These are phyloP conservation scores for Aspergillus homomorphus DNA, from an alignment of 495 filamentous ascomycete genomes.

Conservation along the genomic window DNA sequence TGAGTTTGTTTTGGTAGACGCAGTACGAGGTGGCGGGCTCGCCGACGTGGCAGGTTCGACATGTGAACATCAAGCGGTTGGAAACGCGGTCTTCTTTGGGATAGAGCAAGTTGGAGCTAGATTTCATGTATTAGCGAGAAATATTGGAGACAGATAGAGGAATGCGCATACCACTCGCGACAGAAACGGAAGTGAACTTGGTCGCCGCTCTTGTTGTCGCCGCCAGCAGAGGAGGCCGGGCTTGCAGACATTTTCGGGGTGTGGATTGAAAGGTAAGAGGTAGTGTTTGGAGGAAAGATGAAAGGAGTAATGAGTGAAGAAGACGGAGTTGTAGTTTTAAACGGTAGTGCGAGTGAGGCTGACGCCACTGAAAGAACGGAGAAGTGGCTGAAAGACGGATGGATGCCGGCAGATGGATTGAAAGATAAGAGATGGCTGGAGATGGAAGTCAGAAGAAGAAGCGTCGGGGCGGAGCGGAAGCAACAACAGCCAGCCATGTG, in stretches of 20 bases:
- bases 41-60: slow-evolving; percentile 87
- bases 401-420: background rate
- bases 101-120: slow-evolving; percentile 92
- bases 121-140: slow-evolving; percentile 19
- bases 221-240: slow-evolving; percentile 53
- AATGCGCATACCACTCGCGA: slow-evolving; percentile 71
- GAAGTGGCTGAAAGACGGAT: background rate
- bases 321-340: background rate
- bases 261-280: background rate
- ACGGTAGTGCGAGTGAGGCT: background rate
- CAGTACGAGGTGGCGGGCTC: slow-evolving; percentile 81
- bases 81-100: slow-evolving; percentile 79
- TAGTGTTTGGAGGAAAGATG: background rate
- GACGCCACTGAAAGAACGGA: background rate
- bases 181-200: slow-evolving; percentile 96
- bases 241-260: slow-evolving; percentile 56
- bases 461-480: background rate
- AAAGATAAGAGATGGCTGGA: background rate
- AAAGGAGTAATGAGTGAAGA: background rate
- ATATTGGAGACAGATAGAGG: slow-evolving; percentile 4
- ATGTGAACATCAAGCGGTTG: slow-evolving; percentile 69
- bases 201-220: slow-evolving; percentile 58
- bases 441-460: slow-evolving; percentile 20
- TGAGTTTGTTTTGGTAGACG: slow-evolving; percentile 88
- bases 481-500: slow-evolving; percentile 5